Evolutionary conservation across 345 rosid species (phyloP), one percentile per base, ranked within the genome.

Genomic region (Citrus reticulata): DNA sequence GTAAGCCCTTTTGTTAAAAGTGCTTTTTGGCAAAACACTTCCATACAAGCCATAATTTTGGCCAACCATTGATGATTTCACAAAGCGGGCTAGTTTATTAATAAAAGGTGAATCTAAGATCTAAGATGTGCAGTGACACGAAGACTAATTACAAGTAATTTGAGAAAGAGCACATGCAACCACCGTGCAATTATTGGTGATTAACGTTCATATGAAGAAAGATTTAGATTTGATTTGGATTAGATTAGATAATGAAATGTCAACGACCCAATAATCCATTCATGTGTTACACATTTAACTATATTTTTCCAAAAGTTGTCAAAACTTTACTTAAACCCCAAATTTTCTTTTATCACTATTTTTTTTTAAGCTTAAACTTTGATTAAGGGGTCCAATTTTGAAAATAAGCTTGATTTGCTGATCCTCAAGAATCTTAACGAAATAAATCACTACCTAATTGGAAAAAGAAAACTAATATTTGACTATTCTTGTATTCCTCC

Each of bases 81-180:
- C 72, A 27, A 5, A 4, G 73, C 71, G n/a, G 80, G 34, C 67
- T 65, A 30, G 13, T 37, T 46, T 13, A 46, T 46, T 46, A 29
- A 29, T 68, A 59, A 59, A 66, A 22, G n/a, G 6, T 27, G 64
- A 76, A 79, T 32, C 59, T 68, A 76, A 79, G 81, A 79, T 83
- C 80, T 63, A 71, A 67, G 78, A 70, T 82, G 67, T 62, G 20
- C 54, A 63, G 62, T 32, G 32, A 4, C 42, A 61, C 7, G 46
- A 70, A 71, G 73, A 60, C 75, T 74, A 57, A 19, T 4, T 24
- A 32, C 37, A 75, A 79, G 70, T 81, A 79, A 35, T 60, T 83
- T 81, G 80, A 68, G 63, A 37, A 60, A 74, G 17, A n/a, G 67
- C 81, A 78, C 83, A 77, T 80, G 84, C 77, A 83, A 46, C 68